Percentiles rank a stretch among this genome's conserved stretches.
phyloP scores from a whole-genome alignment of 768 basidiomycete genomes.

The Pleurotus cornucopiae region DNA sequence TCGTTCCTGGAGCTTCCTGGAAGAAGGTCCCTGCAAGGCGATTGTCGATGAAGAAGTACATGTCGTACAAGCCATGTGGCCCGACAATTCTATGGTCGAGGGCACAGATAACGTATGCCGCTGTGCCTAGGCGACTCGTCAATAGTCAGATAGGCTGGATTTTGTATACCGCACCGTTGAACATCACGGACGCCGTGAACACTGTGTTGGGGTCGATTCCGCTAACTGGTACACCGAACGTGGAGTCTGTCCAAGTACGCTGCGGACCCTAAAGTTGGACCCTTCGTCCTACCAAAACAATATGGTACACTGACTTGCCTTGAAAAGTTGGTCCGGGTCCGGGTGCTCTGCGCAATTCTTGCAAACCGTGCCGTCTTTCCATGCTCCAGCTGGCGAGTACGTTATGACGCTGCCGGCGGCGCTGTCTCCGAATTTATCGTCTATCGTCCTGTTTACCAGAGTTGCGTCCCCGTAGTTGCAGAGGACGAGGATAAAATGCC shows the following conservation, averaged over 20 bases:
- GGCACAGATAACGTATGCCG: conserved; percentile 38
- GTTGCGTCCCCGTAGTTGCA: too few species aligned
- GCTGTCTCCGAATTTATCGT: conserved; percentile 32
- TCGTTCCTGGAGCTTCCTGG: conserved; percentile 12
- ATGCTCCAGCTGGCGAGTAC: conserved; percentile 27
- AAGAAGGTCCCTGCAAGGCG: conserved; percentile 20
- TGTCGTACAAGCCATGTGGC: conserved; percentile 25
- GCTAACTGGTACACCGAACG: conserved; percentile 14
- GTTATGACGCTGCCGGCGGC: conserved; percentile 23
- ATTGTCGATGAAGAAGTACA: conserved; percentile 31
- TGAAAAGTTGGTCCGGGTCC: conserved; percentile 13
- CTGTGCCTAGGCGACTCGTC: conserved; percentile 27
- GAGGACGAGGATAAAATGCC: too few species aligned
- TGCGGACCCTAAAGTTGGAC: background rate
- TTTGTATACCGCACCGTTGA: conserved; percentile 26
- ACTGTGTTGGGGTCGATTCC: conserved; percentile 13
- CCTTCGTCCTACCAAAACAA: background rate
- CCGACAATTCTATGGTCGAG: conserved; percentile 19
- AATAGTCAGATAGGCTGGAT: background rate
- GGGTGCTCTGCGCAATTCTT: conserved; percentile 21
- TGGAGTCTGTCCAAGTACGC: conserved; percentile 8
- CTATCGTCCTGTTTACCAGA: conserved; percentile 32
- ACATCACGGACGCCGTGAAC: conserved; percentile 24
- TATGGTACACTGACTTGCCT: conserved; percentile 3
- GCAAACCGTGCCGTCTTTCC: conserved; percentile 26